These are phyloP conservation scores for Curvularia sp. DNA, from an alignment of 2,329 filamentous ascomycete genomes.

Conservation along the genomic window DNA sequence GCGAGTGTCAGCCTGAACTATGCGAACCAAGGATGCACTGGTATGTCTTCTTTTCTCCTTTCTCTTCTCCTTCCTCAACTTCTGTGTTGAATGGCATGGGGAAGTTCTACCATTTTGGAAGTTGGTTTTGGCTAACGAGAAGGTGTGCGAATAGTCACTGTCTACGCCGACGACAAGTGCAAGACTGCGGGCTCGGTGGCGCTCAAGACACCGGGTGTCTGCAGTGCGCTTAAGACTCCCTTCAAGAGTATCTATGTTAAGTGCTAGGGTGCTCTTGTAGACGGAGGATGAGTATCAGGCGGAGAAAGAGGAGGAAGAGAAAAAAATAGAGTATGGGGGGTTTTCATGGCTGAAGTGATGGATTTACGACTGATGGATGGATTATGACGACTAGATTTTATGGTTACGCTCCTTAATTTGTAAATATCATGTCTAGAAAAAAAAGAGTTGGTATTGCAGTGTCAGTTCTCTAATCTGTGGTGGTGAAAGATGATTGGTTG, in stretches of 20 bases:
- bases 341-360: neutral
- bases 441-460: neutral
- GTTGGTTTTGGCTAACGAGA: neutral
- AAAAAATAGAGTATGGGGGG: neutral
- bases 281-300: too few species aligned
- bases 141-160: neutral
- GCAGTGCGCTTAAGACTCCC: neutral
- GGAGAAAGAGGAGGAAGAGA: neutral
- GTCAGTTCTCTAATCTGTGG: neutral
- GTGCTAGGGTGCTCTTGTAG: neutral
- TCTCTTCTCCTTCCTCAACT: neutral
- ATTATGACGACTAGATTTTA: neutral
- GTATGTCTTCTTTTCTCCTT: slow-evolving; percentile 7
- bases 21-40: slow-evolving; percentile 21
- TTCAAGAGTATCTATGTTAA: neutral
- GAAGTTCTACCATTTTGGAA: too few species aligned
- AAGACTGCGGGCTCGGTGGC: neutral
- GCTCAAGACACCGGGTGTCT: neutral
- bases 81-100: too few species aligned
- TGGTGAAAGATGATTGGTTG: neutral
- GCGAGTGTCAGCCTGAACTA: slow-evolving; percentile 21
- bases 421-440: neutral
- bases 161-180: neutral
- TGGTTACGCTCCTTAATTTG: neutral
- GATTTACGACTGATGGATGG: neutral